Conservation (phyloP, 768 basidiomycete species). For the Xerocomellus intermedius region DNA sequence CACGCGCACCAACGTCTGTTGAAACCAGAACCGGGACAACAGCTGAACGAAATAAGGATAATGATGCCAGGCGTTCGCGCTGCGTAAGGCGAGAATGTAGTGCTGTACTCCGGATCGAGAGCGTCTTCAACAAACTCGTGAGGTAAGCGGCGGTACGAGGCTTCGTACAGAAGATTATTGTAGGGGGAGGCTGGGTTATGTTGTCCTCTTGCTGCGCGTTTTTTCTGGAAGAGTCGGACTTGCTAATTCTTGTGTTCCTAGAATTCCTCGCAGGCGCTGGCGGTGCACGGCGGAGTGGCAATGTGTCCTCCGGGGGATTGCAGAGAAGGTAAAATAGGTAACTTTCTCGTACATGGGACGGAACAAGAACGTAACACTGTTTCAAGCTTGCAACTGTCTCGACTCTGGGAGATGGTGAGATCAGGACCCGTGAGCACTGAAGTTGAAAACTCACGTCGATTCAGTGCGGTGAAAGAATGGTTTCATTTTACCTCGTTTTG, state of each 20-base stretch:
- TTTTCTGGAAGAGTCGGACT: conserved; percentile 36
- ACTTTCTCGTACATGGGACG: conserved; percentile 89
- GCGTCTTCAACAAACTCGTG: conserved; percentile 70
- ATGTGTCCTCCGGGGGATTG: conserved; percentile 80
- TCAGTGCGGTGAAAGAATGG: conserved; percentile 84
- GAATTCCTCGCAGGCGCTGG: conserved; percentile 41
- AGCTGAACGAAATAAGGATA: conserved; percentile 83
- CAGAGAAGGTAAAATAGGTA: conserved; percentile 90
- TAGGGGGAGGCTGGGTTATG: conserved; percentile 81
- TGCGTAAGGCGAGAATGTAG: conserved; percentile 94
- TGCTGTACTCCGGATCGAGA: conserved; percentile 81
- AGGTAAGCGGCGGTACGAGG: conserved; percentile 90
- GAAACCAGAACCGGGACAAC: conserved; percentile 90
- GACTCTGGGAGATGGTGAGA: conserved; percentile 46
- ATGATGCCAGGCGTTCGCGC: conserved; percentile 77
- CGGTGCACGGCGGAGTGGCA: conserved; percentile 61
- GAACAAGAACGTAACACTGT: conserved; percentile 89
- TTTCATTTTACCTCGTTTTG: conserved; percentile 77
- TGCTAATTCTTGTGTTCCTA: conserved; percentile 29
- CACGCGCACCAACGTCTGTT: conserved; percentile 94
- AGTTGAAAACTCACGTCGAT: conserved; percentile 55
- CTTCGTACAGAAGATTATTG: conserved; percentile 90
- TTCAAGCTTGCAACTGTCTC: conserved; percentile 88
- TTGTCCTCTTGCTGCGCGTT: conserved; percentile 42
- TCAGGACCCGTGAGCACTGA: neutral